Evolutionary conservation across 441 rosid genomes (phyloP).

Genomic region (Gossypium trilobum): DNA sequence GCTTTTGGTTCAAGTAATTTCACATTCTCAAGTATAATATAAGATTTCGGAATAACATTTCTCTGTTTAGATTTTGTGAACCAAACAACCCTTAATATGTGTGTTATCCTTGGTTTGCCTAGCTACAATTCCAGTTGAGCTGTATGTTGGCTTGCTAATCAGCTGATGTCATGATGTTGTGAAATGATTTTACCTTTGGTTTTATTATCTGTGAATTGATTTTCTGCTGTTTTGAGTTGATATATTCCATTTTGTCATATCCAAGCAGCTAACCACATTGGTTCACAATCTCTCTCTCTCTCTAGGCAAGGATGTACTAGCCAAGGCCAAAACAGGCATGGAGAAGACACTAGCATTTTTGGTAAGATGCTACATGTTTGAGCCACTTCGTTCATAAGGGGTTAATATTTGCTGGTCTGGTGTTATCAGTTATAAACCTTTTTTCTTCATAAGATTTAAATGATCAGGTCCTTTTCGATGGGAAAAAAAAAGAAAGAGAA

Average conservation of each 20-base stretch:
- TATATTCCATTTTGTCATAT: neutral
- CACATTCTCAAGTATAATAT: too few relatives aligned
- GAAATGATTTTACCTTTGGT: neutral
- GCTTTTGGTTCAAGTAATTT: too few relatives aligned
- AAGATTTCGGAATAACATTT: too few relatives aligned
- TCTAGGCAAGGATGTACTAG: constrained; percentile 88
- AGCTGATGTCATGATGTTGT: neutral
- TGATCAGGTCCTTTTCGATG: neutral
- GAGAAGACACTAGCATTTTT: constrained; percentile 88
- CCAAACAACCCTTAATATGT: neutral
- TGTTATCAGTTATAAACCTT: neutral
- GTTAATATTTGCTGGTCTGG: neutral
- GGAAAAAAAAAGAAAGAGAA: neutral
- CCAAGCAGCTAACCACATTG: neutral
- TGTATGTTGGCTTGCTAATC: neutral
- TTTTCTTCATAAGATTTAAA: neutral
- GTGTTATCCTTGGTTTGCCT: neutral
- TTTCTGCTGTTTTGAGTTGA: neutral
- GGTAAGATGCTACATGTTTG: constrained; percentile 43
- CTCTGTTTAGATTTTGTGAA: too few relatives aligned
- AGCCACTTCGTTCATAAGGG: neutral
- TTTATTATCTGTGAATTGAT: neutral
- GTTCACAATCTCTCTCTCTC: neutral
- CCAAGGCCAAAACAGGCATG: constrained; percentile 92
- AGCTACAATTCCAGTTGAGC: neutral